These are phyloP conservation scores for Polytrichum commune DNA, from an alignment of 225 moss, liverwort and hornwort species.

Conservation along the genomic window DNA sequence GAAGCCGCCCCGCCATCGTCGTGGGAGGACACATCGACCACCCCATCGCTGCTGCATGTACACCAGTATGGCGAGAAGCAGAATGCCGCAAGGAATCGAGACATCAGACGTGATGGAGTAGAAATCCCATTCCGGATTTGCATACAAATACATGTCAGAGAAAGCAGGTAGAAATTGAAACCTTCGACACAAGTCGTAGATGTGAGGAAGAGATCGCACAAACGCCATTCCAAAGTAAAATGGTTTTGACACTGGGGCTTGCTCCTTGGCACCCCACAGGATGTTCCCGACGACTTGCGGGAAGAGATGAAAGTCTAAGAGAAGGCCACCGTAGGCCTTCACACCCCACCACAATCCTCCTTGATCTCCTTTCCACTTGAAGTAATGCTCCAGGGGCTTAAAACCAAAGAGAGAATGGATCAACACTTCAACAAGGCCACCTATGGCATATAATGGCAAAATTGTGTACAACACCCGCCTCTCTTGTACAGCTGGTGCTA, in stretches of 20 bases:
- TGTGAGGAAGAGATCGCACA: conserved; percentile 51
- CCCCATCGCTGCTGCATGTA: conserved; percentile 59
- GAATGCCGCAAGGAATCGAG: conserved; percentile 36
- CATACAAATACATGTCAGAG: conserved; percentile 41
- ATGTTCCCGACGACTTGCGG: conserved; percentile 62
- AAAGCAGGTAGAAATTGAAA: conserved; percentile 43
- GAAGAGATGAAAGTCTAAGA: conserved; percentile 58
- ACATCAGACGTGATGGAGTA: conserved; percentile 54
- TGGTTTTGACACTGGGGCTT: conserved; percentile 41
- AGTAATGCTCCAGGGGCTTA: conserved; percentile 35
- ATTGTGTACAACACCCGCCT: conserved; percentile 42
- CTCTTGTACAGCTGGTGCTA: conserved; percentile 37
- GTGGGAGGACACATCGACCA: conserved; percentile 52
- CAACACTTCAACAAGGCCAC: conserved; percentile 35
- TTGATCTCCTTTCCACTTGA: conserved; percentile 40
- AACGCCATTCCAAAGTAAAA: conserved; percentile 64
- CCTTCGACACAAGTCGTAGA: conserved; percentile 50
- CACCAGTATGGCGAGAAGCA: conserved; percentile 41
- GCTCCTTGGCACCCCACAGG: conserved; percentile 54
- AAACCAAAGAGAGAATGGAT: conserved; percentile 40
- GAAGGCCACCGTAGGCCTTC: conserved; percentile 46
- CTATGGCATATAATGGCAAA: conserved; percentile 38
- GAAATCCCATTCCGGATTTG: conserved; percentile 65
- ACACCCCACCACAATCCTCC: conserved; percentile 57
- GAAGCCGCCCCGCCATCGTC: conserved; percentile 36